Base-by-base conservation (phyloP, 345 rosid species). In the Dipteronia dyeriana region DNA sequence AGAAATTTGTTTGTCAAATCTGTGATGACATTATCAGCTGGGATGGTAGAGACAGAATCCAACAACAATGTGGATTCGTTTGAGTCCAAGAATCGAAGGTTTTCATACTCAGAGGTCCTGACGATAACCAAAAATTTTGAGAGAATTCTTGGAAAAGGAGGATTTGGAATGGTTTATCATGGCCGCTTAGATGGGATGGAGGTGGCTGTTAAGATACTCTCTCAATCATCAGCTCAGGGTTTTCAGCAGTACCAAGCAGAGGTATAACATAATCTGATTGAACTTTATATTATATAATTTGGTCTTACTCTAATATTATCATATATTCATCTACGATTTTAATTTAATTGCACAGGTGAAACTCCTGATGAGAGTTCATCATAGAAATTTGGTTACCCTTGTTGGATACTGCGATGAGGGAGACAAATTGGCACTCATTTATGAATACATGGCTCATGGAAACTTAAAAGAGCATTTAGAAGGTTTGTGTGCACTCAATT, bases 131-230 rank as follows among this genome's bases (percentile, higher is more conserved):
- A 81, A 23, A 84, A 72, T 63, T 84, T 84, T 14, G 47, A 66
- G 25, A 75, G 68, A 10, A 61, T 72, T 23, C 70, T 81, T 34
- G 86, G 86, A 1, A 76, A 84, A 66, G 82, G 86, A 76, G 86
- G 84, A 53, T 81, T 76, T 49, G 84, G 82, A 63, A 75, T 41
- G 59, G 84, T 84, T 31, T 84, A 78, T 59, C 65, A 81, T 47
- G 86, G 84, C 22, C 25, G 25, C 66, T 26, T 81, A 66, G 62
- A 79, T 66, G 79, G 65, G 41, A 63, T 66, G 9, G 66, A 73
- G 69, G 84, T 84, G 61, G 84, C 86, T 31, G 76, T 84, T 47
- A 84, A 84, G 74, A 68, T 84, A 76, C 66, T 84, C 1, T 78
- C 84, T 23, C 14, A 63, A 41, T 8, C 78, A 60, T 60, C 84